Conservation (phyloP, 768 basidiomycete species). For the Lactarius deliciosus region DNA sequence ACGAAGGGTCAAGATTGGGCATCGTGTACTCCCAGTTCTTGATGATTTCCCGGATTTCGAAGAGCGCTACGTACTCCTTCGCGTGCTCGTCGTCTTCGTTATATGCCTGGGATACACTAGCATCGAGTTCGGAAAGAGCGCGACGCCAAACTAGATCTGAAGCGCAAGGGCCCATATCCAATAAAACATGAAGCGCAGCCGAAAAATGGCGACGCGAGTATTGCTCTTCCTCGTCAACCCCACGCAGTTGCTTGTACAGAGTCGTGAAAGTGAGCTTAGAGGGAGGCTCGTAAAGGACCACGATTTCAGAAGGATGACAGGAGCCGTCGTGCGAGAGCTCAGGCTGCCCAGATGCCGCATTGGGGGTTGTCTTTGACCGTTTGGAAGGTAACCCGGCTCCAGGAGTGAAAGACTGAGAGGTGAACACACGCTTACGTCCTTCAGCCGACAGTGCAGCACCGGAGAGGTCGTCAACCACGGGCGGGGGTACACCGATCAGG, state of each 20-base stretch:
- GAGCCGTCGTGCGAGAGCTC: slow-evolving; percentile 4
- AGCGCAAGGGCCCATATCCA: slow-evolving; percentile 66
- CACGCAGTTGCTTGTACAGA: slow-evolving; percentile 49
- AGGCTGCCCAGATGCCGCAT: slow-evolving; percentile 1
- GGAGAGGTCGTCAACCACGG: slow-evolving; percentile 24
- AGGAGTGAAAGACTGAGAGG: slow-evolving; percentile 11
- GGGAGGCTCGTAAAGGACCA: slow-evolving; percentile 53
- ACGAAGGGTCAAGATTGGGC: slow-evolving; percentile 59
- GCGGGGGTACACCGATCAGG: slow-evolving; percentile 23
- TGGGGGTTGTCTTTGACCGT: slow-evolving; percentile 10
- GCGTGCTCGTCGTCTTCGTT: slow-evolving; percentile 40
- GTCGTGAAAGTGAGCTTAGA: slow-evolving; percentile 39
- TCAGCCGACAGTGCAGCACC: slow-evolving; percentile 23
- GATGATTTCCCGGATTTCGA: slow-evolving; percentile 42
- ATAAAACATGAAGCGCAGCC: slow-evolving; percentile 46
- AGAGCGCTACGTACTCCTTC: slow-evolving; percentile 35
- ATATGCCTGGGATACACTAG: slow-evolving; percentile 23
- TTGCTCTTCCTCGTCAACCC: slow-evolving; percentile 43
- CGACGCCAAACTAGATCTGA: slow-evolving; percentile 70
- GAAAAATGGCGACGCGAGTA: slow-evolving; percentile 46
- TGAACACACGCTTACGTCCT: slow-evolving; percentile 20
- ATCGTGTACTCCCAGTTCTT: slow-evolving; percentile 63
- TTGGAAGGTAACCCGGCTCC: slow-evolving; percentile 14
- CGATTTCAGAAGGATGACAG: slow-evolving; percentile 45
- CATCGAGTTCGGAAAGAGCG: slow-evolving; percentile 44